A percentile compares a stretch with the other conserved stretches of the same genome.
Evolutionary conservation across 257 asterid genomes (phyloP).

Genomic region (Jacaranda copaia): DNA sequence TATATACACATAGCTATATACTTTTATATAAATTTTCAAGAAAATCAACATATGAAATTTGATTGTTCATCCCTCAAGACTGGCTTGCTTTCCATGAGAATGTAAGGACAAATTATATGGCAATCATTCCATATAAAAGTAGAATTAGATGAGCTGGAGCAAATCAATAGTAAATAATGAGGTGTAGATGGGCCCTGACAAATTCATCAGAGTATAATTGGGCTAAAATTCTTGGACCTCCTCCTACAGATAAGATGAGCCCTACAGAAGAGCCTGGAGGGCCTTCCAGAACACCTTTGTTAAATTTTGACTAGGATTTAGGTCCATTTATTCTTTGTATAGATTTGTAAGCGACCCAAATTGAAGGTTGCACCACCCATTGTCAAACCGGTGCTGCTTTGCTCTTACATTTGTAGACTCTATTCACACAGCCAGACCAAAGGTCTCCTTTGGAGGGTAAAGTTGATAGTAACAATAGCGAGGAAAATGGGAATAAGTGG

Average conservation of each 20-base stretch:
- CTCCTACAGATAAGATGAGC: slow-evolving; percentile 27
- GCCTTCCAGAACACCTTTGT: not conserved
- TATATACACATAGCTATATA: not conserved
- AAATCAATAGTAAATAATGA: slow-evolving; percentile 1
- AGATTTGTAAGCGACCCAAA: too few species aligned
- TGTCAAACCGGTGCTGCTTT: too few species aligned
- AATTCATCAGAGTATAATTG: slow-evolving; percentile 18
- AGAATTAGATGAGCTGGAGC: slow-evolving; percentile 27
- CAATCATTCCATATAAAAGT: slow-evolving; percentile 27
- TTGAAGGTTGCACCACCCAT: too few species aligned
- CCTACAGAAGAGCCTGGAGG: slow-evolving; percentile 39
- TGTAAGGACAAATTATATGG: slow-evolving; percentile 18
- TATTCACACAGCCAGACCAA: too few species aligned
- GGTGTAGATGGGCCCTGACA: slow-evolving; percentile 31
- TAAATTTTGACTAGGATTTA: too few species aligned
- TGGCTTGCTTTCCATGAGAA: not conserved
- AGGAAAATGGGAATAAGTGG: too few species aligned
- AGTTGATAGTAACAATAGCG: too few species aligned
- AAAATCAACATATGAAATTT: not conserved
- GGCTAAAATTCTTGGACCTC: slow-evolving; percentile 39
- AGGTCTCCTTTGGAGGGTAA: too few species aligned
- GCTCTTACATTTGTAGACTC: too few species aligned
- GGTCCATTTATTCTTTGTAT: too few species aligned
- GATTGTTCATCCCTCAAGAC: not conserved
- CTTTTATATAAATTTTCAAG: too few species aligned